Evolutionary conservation across 2,329 filamentous ascomycete genomes (phyloP), one percentile per base, ranked within the genome.

Genomic region (Nemania diffusa): DNA sequence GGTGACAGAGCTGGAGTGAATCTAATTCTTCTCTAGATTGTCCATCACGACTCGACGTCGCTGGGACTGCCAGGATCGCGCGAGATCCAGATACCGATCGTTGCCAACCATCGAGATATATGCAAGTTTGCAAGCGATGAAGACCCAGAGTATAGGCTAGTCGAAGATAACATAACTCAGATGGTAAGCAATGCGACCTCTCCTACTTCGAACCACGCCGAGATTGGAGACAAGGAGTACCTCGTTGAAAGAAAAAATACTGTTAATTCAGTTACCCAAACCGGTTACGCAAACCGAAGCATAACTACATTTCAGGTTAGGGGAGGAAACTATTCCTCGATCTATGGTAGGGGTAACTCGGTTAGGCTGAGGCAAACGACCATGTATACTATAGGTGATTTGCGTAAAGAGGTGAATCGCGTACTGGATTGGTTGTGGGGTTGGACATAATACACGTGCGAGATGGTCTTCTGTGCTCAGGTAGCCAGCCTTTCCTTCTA

Each of bases 41-140:
- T 63, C 7, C 52, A 63, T 42, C 52, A 0, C 3, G 57, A 51
- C 32, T 57, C 60, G 13, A 52, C 60, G 15, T 27, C 57, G 29
- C 60, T 63, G 57, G 52, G 60, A 5, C 60, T 63, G 9, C 52
- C 60, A 17, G 60, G 60, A 24, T 57, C 60, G 9, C 60, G 60
- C 32, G 60, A 63, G 44, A 40, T 42, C 17, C 60, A 63, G n/a
- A 51, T 63, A 51, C 42, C 60, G 1, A 4, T 63, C 22, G 52
- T 57, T 20, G 52, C 60, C 8, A 52, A 63, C n/a, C 60, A 63
- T 9, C 50, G 29, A 57, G 32, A 32, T 6, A 63, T 63, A 2
- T 63, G 60, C 29, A 63, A 63, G 24, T 63, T 63, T 44, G 42
- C 40, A 1, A 57, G 29, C n/a, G 9, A 22, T 3, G 44, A 63